These are phyloP conservation scores for Pleurotus pulmonarius DNA, from an alignment of 768 basidiomycete genomes.

Conservation along the genomic window DNA sequence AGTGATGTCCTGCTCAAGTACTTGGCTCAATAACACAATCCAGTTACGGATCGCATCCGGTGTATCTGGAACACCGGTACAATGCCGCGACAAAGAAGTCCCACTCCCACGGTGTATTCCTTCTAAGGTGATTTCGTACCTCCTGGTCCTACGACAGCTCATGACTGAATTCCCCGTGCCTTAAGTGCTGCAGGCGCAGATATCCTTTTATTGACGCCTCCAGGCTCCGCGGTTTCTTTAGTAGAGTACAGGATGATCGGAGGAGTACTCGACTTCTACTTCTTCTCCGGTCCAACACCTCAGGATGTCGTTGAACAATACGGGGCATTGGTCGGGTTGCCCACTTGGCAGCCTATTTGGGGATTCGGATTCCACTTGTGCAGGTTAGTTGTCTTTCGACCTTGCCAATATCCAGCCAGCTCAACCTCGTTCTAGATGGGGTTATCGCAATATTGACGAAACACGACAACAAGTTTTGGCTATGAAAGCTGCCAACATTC, in stretches of 20 bases:
- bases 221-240: slow-evolving; percentile 48
- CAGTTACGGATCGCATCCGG: slow-evolving; percentile 70
- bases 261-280: slow-evolving; percentile 77
- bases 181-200: slow-evolving; percentile 66
- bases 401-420: background rate
- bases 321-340: slow-evolving; percentile 46
- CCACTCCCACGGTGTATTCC: slow-evolving; percentile 72
- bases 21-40: too few relatives aligned
- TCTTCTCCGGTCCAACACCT: slow-evolving; percentile 57
- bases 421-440: slow-evolving; percentile 27
- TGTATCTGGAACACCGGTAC: slow-evolving; percentile 75
- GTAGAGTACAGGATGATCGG: slow-evolving; percentile 74
- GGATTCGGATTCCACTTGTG: slow-evolving; percentile 66
- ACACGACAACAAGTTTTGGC: slow-evolving; percentile 47
- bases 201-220: slow-evolving; percentile 61
- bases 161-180: slow-evolving; percentile 6
- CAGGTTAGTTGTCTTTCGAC: slow-evolving; percentile 29
- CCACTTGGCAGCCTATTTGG: slow-evolving; percentile 59
- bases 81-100: slow-evolving; percentile 45
- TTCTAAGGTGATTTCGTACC: slow-evolving; percentile 47
- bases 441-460: slow-evolving; percentile 48
- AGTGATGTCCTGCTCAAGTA: too few relatives aligned
- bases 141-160: background rate
- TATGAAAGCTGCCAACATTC: slow-evolving; percentile 65
- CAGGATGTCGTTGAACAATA: slow-evolving; percentile 54